Conservation (phyloP, 345 rosid genomes). For the Populus tremula region DNA sequence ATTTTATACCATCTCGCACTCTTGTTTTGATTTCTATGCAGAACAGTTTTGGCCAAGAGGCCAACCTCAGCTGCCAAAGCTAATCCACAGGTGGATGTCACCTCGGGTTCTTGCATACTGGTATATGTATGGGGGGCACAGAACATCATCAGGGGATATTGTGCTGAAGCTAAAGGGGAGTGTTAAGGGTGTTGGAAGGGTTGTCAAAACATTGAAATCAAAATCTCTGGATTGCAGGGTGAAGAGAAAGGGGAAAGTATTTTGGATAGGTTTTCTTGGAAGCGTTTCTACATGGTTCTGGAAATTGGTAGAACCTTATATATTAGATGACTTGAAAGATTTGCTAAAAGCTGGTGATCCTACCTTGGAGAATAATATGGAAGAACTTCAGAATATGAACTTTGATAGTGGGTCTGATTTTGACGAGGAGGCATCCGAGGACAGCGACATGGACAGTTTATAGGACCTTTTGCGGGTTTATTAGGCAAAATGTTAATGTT, state of each 20-base stretch:
- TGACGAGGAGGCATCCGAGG: constrained; percentile 27
- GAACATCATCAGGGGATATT: constrained; percentile 55
- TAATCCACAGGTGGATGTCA: constrained; percentile 84
- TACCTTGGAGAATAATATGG: constrained; percentile 7
- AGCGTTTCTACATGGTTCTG: constrained; percentile 53
- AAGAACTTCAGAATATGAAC: constrained; percentile 30
- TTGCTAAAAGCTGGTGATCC: constrained; percentile 23
- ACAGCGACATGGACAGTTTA: constrained; percentile 17
- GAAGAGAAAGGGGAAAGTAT: constrained; percentile 67
- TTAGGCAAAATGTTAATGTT: too few species aligned
- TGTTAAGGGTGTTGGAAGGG: constrained; percentile 47
- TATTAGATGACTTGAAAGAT: constrained; percentile 53
- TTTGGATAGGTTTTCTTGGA: constrained; percentile 80
- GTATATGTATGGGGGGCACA: constrained; percentile 77
- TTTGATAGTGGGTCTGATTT: constrained; percentile 39
- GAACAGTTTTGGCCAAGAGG: constrained; percentile 73
- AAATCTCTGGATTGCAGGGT: constrained; percentile 67
- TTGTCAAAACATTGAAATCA: constrained; percentile 53
- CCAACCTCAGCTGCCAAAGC: constrained; percentile 60
- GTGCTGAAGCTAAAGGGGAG: constrained; percentile 70
- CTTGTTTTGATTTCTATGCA: constrained; percentile 66
- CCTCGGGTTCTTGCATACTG: constrained; percentile 71
- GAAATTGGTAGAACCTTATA: constrained; percentile 64
- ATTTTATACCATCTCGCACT: constrained; percentile 53
- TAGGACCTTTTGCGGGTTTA: background rate